Conservation (phyloP, 331 rosid genomes). For the Ulmus americana region DNA sequence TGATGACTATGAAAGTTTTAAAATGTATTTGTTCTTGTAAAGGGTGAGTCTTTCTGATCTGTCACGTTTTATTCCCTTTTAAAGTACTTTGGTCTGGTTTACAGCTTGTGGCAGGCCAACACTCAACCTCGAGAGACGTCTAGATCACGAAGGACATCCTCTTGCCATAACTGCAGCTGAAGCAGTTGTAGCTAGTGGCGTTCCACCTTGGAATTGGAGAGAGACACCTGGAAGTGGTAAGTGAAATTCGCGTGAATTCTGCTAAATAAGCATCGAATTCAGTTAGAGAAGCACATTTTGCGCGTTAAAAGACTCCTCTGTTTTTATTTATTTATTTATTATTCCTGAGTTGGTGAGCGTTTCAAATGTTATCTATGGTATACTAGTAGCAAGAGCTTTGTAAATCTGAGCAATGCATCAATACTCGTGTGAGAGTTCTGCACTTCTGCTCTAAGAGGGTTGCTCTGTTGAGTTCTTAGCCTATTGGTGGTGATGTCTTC, state of each 20-base stretch:
- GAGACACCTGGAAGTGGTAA: constrained; percentile 89
- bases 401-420: no score
- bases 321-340: neutral
- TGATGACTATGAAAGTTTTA: neutral
- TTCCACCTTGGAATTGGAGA: constrained; percentile 99
- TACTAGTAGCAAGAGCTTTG: no score
- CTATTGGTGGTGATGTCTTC: no score
- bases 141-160: constrained; percentile 93
- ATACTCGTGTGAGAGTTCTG: no score
- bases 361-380: neutral
- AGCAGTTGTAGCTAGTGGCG: constrained; percentile 76
- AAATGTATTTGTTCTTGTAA: neutral
- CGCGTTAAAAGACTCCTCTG: neutral
- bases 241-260: neutral
- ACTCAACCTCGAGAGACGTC: constrained; percentile 83
- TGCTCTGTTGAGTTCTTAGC: no score
- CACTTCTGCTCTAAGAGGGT: no score
- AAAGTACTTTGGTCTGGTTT: constrained; percentile 25
- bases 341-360: neutral
- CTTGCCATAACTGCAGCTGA: constrained; percentile 89
- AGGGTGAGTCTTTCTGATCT: no score
- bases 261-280: neutral
- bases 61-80: constrained; percentile 11
- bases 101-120: constrained; percentile 83
- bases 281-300: no score